Base-by-base conservation (phyloP, 2,329 filamentous ascomycete species). In the Fusarium fujikuroi region DNA sequence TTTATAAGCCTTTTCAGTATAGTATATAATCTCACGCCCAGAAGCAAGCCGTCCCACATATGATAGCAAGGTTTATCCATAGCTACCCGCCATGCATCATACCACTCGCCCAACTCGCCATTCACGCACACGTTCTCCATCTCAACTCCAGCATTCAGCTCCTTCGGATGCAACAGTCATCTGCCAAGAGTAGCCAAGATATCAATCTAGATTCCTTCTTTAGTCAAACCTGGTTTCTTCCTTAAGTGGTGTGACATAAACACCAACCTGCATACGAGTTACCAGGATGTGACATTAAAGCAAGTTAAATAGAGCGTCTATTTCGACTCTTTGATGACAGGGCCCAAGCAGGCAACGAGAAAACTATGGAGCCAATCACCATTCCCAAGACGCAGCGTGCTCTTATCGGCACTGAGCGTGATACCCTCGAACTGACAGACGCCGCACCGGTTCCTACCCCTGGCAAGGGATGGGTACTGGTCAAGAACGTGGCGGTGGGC, bases 361-460 rank as follows among this genome's bases (percentile, higher is more conserved):
- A 23, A 46, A 25, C 21, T 10, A 56, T 56, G 53, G 53, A 40
- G 30, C 53, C 53, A 56, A 42, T 56, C 39, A 23, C 28, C 53
- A 56, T 56, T 39, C 53, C 53, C 10, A 56, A 56, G 53, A 56
- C 53, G 25, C 53, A 56, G 36, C 36, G 53, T 56, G 53, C 53
- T 34, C 53, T 56, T 56, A 56, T 56, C 53, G 53, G 53, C 39
- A 56, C 53, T 28, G 53, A 56, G 37, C 53, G 53, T 23, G 53
- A 56, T 56, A 56, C 53, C 28, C 53, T 56, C 53, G 53, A 56
- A 40, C 21, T 56, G 21, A 43, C 53, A 56, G 36, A 40, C 53
- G 15, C 39, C 28, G 53, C 53, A 14, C 53, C 53, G 3, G 53
- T 56, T 18, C 53, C 53, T 32, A 42, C 53, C 37, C 53, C 53